Evolutionary conservation across 2,329 filamentous ascomycete genomes (phyloP).

Genomic region (Fusarium gaditjirri): DNA sequence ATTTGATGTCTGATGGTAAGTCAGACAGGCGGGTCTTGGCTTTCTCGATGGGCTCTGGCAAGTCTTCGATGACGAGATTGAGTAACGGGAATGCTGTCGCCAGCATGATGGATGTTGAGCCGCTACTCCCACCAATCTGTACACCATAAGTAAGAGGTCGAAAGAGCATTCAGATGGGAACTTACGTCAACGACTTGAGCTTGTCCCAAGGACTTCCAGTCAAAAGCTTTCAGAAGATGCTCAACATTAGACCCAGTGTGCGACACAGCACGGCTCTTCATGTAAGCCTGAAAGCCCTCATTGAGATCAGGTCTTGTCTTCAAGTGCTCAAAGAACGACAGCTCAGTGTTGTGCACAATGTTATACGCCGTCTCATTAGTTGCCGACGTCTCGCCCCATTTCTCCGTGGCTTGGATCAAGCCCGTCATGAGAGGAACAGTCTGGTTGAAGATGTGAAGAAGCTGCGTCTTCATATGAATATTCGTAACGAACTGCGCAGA

Average conservation of each 20-base stretch:
- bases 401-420: slow-evolving; percentile 42
- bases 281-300: slow-evolving; percentile 14
- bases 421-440: slow-evolving; percentile 40
- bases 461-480: slow-evolving; percentile 44
- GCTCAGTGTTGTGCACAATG: slow-evolving; percentile 42
- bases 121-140: slow-evolving; percentile 26
- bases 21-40: slow-evolving; percentile 32
- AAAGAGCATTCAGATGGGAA: rapidly evolving
- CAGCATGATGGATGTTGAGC: slow-evolving; percentile 30
- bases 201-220: slow-evolving; percentile 15
- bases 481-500: slow-evolving; percentile 47
- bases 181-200: slow-evolving; percentile 25
- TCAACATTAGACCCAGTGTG: slow-evolving; percentile 29
- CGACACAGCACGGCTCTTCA: slow-evolving; percentile 32
- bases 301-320: slow-evolving; percentile 3
- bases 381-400: slow-evolving; percentile 40
- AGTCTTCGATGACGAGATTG: slow-evolving; percentile 52
- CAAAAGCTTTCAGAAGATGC: slow-evolving; percentile 17
- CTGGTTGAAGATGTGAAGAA: slow-evolving; percentile 44
- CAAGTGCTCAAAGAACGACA: slow-evolving; percentile 50
- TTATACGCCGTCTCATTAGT: slow-evolving; percentile 46
- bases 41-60: neutral
- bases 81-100: slow-evolving; percentile 47
- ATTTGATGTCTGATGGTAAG: slow-evolving; percentile 24
- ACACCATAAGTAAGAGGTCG: neutral